Conservation (phyloP, 2,329 filamentous ascomycete species). For the Rutstroemia sp. region DNA sequence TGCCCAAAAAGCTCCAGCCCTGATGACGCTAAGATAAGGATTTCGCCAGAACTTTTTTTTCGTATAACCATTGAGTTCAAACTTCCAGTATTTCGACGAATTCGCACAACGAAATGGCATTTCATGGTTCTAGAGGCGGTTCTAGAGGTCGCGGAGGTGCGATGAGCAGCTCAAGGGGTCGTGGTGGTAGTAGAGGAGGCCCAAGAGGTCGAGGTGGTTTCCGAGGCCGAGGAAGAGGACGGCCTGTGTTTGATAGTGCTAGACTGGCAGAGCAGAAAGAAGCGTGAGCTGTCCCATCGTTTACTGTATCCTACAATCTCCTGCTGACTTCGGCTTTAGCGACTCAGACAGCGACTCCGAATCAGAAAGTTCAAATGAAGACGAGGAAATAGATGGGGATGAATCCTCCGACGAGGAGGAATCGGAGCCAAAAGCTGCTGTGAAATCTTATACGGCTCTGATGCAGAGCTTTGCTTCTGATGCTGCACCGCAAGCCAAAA, state of each 20-base stretch:
- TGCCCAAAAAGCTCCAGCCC: slow-evolving; percentile 1
- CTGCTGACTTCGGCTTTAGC: slow-evolving; percentile 12
- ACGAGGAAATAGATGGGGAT: slow-evolving; percentile 36
- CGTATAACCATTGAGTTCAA: neutral
- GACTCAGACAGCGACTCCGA: slow-evolving; percentile 25
- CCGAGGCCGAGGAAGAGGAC: slow-evolving; percentile 24
- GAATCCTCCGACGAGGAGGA: slow-evolving; percentile 41
- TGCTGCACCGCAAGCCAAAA: slow-evolving; percentile 42
- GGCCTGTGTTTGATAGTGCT: slow-evolving; percentile 38
- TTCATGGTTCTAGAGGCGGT: slow-evolving; percentile 20
- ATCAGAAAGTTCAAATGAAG: slow-evolving; percentile 33
- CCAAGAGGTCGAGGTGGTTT: slow-evolving; percentile 17
- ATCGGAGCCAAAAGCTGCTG: slow-evolving; percentile 29
- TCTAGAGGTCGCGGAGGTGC: slow-evolving; percentile 13
- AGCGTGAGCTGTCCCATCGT: slow-evolving; percentile 18
- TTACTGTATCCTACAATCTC: neutral
- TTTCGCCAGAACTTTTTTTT: slow-evolving; percentile 6
- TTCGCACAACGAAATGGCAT: slow-evolving; percentile 15
- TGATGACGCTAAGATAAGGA: slow-evolving; percentile 13
- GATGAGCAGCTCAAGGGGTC: slow-evolving; percentile 17
- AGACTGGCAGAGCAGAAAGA: slow-evolving; percentile 40
- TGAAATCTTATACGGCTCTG: slow-evolving; percentile 49
- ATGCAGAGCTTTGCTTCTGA: slow-evolving; percentile 49
- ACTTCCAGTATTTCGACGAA: neutral
- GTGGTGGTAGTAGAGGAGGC: slow-evolving; percentile 20